Evolutionary conservation across 1,284 basidiomycete species (phyloP), one percentile per base, ranked within the genome.

Genomic region (Bondarzewia mesenterica): DNA sequence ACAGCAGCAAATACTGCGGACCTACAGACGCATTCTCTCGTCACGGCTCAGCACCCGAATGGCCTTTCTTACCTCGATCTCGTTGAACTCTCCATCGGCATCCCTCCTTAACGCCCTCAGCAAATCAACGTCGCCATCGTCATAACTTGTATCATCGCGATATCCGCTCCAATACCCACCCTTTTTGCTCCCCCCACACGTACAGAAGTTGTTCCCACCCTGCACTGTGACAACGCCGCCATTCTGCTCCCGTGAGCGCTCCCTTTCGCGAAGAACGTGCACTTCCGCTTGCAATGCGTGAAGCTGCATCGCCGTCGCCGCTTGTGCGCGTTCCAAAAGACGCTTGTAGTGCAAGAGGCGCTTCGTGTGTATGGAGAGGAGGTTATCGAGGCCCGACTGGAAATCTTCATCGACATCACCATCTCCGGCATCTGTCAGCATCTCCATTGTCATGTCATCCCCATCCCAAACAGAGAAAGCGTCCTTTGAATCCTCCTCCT

Each of bases 201-300:
- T 62, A 56, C 82, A 86, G 35, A 73, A 63, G 4, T 70, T 72
- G 27, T 72, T 72, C 16, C 57, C 61, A 42, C 60, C 63, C 15
- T 48, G 55, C 44, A 51, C 48, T 42, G 44, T 18, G 12, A 45
- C 48, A 37, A 20, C 43, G 8, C 55, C 53, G 21, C 56, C 55
- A n/a, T 50, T 50, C 44, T 44, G 36, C 7, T 60, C 56, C 20
- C 56, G 53, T 45, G 68, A 59, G 10, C 66, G 57, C 43, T 67
- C 63, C 16, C 58, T 57, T 16, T 71, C 69, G 12, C 79, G 74
- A 14, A 85, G 63, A 36, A 83, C 60, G 42, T 75, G 65, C 5
- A 87, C 68, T 58, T 89, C 85, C 2, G 84, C 85, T 61, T 89
- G 86, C 2, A 89, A 66, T 0, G 87, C 86, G 56, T 89, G 86